These are phyloP conservation scores for Intubia oerlemansii DNA, from an alignment of 2,329 filamentous ascomycete genomes.

Conservation along the genomic window DNA sequence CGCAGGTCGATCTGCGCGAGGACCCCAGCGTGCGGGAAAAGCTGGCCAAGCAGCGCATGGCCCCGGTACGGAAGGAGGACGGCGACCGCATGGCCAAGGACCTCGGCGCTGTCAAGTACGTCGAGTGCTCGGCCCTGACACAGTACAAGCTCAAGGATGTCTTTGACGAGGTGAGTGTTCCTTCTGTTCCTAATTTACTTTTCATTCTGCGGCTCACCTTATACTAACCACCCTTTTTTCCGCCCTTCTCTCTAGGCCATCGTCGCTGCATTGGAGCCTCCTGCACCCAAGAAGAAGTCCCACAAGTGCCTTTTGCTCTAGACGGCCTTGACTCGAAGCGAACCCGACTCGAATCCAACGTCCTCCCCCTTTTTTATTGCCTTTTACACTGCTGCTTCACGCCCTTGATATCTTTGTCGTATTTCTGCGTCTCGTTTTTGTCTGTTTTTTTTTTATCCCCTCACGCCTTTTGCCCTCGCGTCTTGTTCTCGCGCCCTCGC, in stretches of 20 bases:
- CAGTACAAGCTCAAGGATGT: slow-evolving; percentile 99
- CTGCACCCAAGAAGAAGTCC: slow-evolving; percentile 55
- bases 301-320: slow-evolving; percentile 52
- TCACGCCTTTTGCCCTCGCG: slow-evolving; percentile 1
- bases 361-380: not conserved
- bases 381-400: too few relatives aligned
- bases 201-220: too few relatives aligned
- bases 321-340: too few relatives aligned
- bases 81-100: slow-evolving; percentile 95
- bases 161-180: slow-evolving; percentile 88
- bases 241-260: slow-evolving; percentile 56
- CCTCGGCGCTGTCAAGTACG: slow-evolving; percentile 93
- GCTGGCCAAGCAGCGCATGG: slow-evolving; percentile 89
- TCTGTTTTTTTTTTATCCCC: slow-evolving; percentile 7
- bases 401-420: too few relatives aligned
- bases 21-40: slow-evolving; percentile 77
- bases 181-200: not conserved
- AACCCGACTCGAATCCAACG: not conserved
- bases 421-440: slow-evolving; percentile 1
- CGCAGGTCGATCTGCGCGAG: slow-evolving; percentile 88
- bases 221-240: not conserved
- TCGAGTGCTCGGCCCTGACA: slow-evolving; percentile 93
- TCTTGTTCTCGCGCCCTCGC: slow-evolving; percentile 6
- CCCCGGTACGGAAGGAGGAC: slow-evolving; percentile 75
- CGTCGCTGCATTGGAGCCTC: slow-evolving; percentile 86